Percentiles rank a stretch among this genome's conserved stretches.
These are phyloP conservation scores for Exophiala lecanii-corni DNA, from an alignment of 2,329 filamentous ascomycete genomes.

Conservation along the genomic window DNA sequence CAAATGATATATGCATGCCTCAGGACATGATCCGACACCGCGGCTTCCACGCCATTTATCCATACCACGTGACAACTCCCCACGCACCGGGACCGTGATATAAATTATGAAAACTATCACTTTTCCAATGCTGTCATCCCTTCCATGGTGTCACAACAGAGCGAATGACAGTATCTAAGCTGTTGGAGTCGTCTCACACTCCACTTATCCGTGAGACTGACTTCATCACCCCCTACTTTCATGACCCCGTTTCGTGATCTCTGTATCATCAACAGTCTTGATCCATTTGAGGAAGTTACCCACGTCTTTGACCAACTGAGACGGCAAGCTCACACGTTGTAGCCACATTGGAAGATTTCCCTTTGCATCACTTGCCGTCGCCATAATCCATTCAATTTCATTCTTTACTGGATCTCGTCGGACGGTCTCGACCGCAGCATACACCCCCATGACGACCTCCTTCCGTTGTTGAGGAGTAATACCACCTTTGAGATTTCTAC, in stretches of 20 bases:
- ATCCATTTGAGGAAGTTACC: conserved; percentile 64
- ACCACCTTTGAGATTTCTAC: conserved; percentile 27
- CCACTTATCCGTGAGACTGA: too few species aligned
- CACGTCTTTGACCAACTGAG: conserved; percentile 66
- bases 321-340: conserved; percentile 61
- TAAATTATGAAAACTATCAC: too few species aligned
- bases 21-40: too few species aligned
- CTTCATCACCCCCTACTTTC: too few species aligned
- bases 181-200: too few species aligned
- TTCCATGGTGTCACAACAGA: too few species aligned
- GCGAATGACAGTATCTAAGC: too few species aligned
- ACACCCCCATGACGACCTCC: conserved; percentile 26
- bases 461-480: conserved; percentile 25
- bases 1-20: too few species aligned
- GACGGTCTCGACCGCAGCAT: conserved; percentile 25
- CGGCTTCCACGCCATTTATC: too few species aligned
- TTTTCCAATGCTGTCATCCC: too few species aligned
- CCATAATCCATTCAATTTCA: conserved; percentile 70
- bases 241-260: conserved; percentile 7
- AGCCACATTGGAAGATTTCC: conserved; percentile 62
- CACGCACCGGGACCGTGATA: too few species aligned
- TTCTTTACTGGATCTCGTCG: conserved; percentile 4
- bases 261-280: conserved; percentile 38
- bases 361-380: conserved; percentile 65
- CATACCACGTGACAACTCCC: too few species aligned